phyloP scores from a whole-genome alignment of 352 stramenopile genomes.

The Phytophthora litchii region DNA sequence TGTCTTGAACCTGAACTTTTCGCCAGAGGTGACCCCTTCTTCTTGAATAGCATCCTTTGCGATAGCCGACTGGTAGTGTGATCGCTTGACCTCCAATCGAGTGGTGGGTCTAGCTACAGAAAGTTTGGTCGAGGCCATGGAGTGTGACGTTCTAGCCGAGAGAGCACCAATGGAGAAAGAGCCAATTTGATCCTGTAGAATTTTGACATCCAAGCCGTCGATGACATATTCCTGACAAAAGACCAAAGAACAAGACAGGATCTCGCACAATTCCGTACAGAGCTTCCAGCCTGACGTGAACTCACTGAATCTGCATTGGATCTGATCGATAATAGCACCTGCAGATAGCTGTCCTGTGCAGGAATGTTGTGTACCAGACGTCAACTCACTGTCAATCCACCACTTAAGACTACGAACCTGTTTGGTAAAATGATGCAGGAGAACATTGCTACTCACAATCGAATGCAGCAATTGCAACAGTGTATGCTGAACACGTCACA shows the following conservation, averaged over 20 bases:
- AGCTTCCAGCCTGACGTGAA: slow-evolving; percentile 59
- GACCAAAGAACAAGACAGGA: slow-evolving; percentile 24
- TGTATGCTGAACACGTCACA: slow-evolving; percentile 14
- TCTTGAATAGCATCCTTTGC: slow-evolving; percentile 17
- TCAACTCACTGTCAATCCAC: background rate
- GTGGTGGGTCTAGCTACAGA: background rate
- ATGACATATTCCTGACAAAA: slow-evolving; percentile 22
- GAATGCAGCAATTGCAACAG: slow-evolving; percentile 29
- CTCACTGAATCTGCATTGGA: slow-evolving; percentile 45
- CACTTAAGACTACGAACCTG: slow-evolving; percentile 9
- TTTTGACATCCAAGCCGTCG: slow-evolving; percentile 16
- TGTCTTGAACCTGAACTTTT: slow-evolving; percentile 49
- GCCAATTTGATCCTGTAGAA: slow-evolving; percentile 4
- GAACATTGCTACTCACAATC: slow-evolving; percentile 33
- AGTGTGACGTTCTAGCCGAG: slow-evolving; percentile 26
- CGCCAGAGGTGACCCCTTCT: background rate
- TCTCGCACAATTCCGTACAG: slow-evolving; percentile 31
- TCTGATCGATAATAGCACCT: slow-evolving; percentile 9
- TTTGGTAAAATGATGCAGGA: slow-evolving; percentile 30
- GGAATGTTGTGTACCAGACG: background rate
- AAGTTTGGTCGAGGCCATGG: slow-evolving; percentile 17
- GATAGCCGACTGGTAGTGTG: slow-evolving; percentile 20
- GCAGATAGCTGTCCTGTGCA: slow-evolving; percentile 11
- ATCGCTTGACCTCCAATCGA: slow-evolving; percentile 19
- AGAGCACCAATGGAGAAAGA: slow-evolving; percentile 10